Evolutionary conservation across 164 flowering plant genomes (phyloP).

Genomic region (Stephania cephalantha): DNA sequence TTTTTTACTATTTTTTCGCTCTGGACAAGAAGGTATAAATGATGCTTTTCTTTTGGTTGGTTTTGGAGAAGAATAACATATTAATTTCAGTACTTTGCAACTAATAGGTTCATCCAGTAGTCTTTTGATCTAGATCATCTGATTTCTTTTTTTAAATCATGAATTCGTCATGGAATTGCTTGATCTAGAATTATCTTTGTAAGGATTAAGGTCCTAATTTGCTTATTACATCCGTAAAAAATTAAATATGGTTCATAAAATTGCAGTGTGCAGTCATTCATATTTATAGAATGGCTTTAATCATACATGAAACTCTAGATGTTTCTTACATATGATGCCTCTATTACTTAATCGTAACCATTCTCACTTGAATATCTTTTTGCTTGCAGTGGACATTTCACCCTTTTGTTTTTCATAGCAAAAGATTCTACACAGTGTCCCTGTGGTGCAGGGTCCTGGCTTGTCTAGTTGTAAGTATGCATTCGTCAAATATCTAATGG

Average conservation of each 20-base stretch:
- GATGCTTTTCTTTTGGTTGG: too few species aligned
- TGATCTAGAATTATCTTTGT: too few species aligned
- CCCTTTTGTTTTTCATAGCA: conserved; percentile 87
- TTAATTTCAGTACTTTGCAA: too few species aligned
- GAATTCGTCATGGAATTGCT: too few species aligned
- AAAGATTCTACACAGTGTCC: conserved; percentile 89
- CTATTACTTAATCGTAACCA: neutral
- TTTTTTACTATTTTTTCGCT: too few species aligned
- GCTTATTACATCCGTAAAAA: neutral
- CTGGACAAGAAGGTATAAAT: too few species aligned
- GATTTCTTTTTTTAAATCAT: too few species aligned
- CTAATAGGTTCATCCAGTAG: too few species aligned
- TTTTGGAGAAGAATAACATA: too few species aligned
- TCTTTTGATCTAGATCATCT: too few species aligned
- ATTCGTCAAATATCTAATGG: neutral
- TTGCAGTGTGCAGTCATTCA: neutral
- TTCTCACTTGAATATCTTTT: conserved; percentile 12
- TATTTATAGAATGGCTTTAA: neutral
- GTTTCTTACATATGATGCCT: neutral
- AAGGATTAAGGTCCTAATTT: too few species aligned
- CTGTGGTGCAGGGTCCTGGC: conserved; percentile 97
- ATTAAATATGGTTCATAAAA: neutral
- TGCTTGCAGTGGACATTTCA: conserved; percentile 93
- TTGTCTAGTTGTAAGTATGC: conserved; percentile 82
- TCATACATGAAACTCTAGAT: neutral